These are phyloP conservation scores for Backusella psychrophila DNA, from an alignment of 192 early-diverging fungal species.

Conservation along the genomic window DNA sequence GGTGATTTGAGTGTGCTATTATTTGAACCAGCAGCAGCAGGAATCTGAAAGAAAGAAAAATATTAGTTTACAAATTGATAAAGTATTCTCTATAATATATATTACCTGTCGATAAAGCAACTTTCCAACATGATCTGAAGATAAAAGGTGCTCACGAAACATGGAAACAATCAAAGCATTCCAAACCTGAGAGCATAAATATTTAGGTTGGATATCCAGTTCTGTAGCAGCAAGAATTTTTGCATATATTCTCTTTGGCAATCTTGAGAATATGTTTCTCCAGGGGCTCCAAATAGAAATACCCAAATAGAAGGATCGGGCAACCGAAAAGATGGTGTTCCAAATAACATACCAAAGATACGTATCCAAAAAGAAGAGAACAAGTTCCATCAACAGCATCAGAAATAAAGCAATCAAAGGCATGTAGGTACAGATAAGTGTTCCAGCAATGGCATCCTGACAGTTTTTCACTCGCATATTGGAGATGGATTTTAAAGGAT, in stretches of 20 bases:
- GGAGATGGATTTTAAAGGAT: constrained; percentile 59
- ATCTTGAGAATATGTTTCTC: constrained; percentile 75
- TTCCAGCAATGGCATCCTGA: constrained; percentile 55
- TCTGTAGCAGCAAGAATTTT: constrained; percentile 67
- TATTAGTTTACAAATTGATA: neutral
- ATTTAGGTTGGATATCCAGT: constrained; percentile 75
- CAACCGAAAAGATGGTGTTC: constrained; percentile 79
- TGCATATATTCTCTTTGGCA: constrained; percentile 79
- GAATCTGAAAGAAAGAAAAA: constrained; percentile 14
- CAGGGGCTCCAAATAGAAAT: constrained; percentile 82
- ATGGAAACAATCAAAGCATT: constrained; percentile 81
- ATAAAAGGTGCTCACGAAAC: constrained; percentile 78
- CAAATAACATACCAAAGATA: constrained; percentile 90
- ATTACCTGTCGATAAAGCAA: constrained; percentile 76
- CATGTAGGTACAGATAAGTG: constrained; percentile 62
- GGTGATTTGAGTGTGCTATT: constrained; percentile 72
- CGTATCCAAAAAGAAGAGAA: constrained; percentile 83
- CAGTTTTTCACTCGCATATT: constrained; percentile 50
- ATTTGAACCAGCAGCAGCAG: constrained; percentile 38
- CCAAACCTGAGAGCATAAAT: constrained; percentile 83
- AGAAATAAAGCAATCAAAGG: constrained; percentile 64
- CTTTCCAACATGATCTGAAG: constrained; percentile 69
- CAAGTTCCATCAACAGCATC: constrained; percentile 72
- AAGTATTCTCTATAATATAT: neutral
- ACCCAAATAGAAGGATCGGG: constrained; percentile 70